Evolutionary conservation across 176 grass and related monocot genomes (phyloP).

Genomic region (Zizania latifolia): DNA sequence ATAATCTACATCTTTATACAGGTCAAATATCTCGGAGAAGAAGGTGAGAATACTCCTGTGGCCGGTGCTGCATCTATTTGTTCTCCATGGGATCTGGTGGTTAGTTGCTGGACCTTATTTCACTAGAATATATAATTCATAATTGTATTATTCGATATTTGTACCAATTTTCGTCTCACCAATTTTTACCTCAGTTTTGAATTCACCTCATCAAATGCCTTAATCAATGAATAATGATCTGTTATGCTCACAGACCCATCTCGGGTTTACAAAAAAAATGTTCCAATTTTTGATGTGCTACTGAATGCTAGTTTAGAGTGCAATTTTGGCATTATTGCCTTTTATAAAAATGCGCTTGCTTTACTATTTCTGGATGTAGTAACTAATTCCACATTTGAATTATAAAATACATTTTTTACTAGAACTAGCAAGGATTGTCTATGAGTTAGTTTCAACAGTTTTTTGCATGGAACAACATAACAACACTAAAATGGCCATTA

Average conservation of each 20-base stretch:
- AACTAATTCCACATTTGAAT: not conserved
- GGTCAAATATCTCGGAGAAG: conserved; percentile 99
- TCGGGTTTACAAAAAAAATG: not conserved
- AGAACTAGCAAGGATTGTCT: not conserved
- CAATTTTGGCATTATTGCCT: not conserved
- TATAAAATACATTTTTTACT: not conserved
- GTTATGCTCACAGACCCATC: not conserved
- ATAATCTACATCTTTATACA: conserved; percentile 38
- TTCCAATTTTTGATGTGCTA: not conserved
- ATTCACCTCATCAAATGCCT: not conserved
- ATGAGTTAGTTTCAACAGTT: conserved; percentile 7
- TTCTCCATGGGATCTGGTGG: conserved; percentile 97
- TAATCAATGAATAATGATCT: not conserved
- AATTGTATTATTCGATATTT: not conserved
- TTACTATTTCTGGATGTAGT: conserved; percentile 16
- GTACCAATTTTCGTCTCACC: conserved; percentile 9
- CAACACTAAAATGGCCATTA: conserved; percentile 12
- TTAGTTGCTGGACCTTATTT: conserved; percentile 40
- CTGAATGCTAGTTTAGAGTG: not conserved
- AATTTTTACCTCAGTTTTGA: conserved; percentile 19
- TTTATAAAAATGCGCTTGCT: not conserved
- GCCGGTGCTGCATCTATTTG: conserved; percentile 85
- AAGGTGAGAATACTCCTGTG: conserved; percentile 83
- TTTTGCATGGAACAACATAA: not conserved
- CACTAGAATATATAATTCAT: conserved; percentile 13